These are phyloP conservation scores for Alternaria sp. DNA, from an alignment of 2,329 filamentous ascomycete species.

Conservation along the genomic window DNA sequence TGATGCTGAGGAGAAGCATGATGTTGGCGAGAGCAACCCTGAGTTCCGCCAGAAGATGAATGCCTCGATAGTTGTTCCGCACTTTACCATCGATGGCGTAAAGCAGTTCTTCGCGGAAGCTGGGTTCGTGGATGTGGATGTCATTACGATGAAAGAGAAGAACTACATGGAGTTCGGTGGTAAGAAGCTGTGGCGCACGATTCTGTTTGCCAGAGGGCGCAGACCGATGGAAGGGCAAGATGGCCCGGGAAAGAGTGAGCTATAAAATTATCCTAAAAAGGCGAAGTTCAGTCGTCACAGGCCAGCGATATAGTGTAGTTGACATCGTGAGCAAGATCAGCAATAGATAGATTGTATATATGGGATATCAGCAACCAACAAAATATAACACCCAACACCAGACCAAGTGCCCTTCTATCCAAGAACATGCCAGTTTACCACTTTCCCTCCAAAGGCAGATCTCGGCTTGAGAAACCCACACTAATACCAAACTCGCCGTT, in stretches of 20 bases:
- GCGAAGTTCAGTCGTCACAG: neutral
- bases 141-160: constrained; percentile 61
- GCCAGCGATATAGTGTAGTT: neutral
- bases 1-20: constrained; percentile 5
- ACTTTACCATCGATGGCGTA: constrained; percentile 68
- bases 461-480: constrained; percentile 44
- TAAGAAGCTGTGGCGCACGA: constrained; percentile 50
- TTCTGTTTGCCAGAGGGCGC: constrained; percentile 60
- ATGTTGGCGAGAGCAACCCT: constrained; percentile 2
- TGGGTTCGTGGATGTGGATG: constrained; percentile 63
- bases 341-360: neutral
- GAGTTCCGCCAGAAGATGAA: constrained; percentile 41
- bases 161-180: constrained; percentile 53
- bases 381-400: neutral
- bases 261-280: constrained; percentile 11
- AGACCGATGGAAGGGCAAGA: constrained; percentile 41
- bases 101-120: constrained; percentile 68
- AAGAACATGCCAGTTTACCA: constrained; percentile 26
- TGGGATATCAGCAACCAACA: neutral
- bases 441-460: constrained; percentile 38
- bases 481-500: constrained; percentile 37
- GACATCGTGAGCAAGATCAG: too few species aligned
- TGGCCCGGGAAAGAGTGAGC: constrained; percentile 32
- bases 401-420: neutral
- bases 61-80: constrained; percentile 68